Evolutionary conservation across 73 alveolate genomes (phyloP), one percentile per base, ranked within the genome.

Genomic region (Paramecium sonneborni): DNA sequence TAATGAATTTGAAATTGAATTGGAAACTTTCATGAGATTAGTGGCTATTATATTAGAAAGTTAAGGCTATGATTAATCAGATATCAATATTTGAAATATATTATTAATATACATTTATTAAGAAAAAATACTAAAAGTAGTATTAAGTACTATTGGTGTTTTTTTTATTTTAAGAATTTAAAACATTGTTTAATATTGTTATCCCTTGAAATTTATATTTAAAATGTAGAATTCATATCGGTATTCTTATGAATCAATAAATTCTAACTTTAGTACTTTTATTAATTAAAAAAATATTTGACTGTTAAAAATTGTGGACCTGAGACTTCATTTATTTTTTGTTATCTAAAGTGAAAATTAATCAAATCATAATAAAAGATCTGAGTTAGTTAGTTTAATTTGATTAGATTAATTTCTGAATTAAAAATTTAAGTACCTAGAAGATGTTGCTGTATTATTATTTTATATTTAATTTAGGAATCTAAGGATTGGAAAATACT

Each of bases 21-120:
- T 69, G 21, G 94, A 88, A 69, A 70, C 84, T 11, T 88, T 70
- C 21, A 82, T 82, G 57, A 88, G 94, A 41, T 28, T 88, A 39
- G 74, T 88, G 15, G 94, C 94, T 18, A 88, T 88, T 43, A 48
- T 88, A n/a, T 58, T 88, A 44, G 94, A 88, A 72, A 76, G 85
- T 86, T 24, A 86, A 37, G 70, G 88, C 10, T 34, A 38, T 86
- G 93, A 86, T n/a, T 37, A 58, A 86, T 72, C 44, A 35, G 84
- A 62, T 24, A 56, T 57, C 34, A 56, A 55, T 35, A 85, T 48
- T 30, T 62, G 84, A 62, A 0, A 30, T 62, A 30, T 26, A 62
- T 62, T 32, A 57, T 24, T 57, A 57, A 23, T 26, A 62, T 20
- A n/a, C 18, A 52, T 52, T 52, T 6, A 52, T 52, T 52, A 52